A percentile compares a stretch with the other conserved stretches of the same genome.
phyloP scores from a whole-genome alignment of 2,329 filamentous ascomycete species.

The Claviceps purpurea region DNA sequence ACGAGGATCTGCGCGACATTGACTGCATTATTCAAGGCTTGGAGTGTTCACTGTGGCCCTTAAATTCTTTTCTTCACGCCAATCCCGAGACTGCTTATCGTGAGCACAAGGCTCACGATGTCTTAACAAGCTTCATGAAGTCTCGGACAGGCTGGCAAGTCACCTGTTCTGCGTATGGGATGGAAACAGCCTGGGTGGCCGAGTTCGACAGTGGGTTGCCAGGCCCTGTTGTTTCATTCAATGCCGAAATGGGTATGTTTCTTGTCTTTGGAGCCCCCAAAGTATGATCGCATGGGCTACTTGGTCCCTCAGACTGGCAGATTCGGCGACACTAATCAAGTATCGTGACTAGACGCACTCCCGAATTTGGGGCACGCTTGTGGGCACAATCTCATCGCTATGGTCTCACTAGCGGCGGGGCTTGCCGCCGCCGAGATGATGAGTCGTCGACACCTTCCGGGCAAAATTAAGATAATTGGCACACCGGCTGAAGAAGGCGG shows the following conservation, averaged over 20 bases:
- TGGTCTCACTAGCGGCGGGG: slow-evolving; percentile 28
- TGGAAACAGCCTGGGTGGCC: slow-evolving; percentile 31
- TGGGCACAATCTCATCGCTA: slow-evolving; percentile 35
- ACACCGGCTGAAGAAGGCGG: slow-evolving; percentile 33
- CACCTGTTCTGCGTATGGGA: slow-evolving; percentile 25
- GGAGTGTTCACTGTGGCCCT: slow-evolving; percentile 15
- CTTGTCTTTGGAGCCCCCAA: not conserved
- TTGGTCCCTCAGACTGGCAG: not conserved
- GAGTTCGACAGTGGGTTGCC: slow-evolving; percentile 21
- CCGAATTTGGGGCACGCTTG: slow-evolving; percentile 35
- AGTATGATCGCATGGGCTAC: too few species aligned
- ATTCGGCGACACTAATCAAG: not conserved
- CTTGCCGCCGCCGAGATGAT: slow-evolving; percentile 33
- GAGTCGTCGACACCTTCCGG: slow-evolving; percentile 25
- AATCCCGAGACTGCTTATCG: slow-evolving; percentile 28
- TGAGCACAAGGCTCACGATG: slow-evolving; percentile 27
- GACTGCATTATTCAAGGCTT: slow-evolving; percentile 8
- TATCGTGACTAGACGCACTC: slow-evolving; percentile 23
- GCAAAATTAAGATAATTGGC: slow-evolving; percentile 32
- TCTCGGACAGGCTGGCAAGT: slow-evolving; percentile 23
- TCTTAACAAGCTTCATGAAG: slow-evolving; percentile 23
- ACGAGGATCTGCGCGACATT: slow-evolving; percentile 27
- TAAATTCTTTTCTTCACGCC: slow-evolving; percentile 29
- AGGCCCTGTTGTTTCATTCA: slow-evolving; percentile 27
- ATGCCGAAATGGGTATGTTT: slow-evolving; percentile 21